These are phyloP conservation scores for Phlyctochytrium bullatum DNA, from an alignment of 192 early-diverging fungal species.

Conservation along the genomic window DNA sequence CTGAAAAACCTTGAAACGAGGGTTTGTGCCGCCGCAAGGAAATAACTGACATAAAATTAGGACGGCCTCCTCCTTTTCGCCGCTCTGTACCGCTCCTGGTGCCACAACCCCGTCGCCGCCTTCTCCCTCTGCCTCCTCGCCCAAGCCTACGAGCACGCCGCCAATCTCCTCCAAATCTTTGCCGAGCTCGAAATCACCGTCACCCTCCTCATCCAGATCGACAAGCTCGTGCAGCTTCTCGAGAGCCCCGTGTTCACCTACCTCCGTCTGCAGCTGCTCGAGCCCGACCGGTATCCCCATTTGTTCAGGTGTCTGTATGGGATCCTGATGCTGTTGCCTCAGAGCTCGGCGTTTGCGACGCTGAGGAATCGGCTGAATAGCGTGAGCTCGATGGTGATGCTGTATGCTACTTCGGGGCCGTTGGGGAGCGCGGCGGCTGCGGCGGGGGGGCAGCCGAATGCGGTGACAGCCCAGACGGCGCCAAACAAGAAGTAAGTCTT, in stretches of 20 bases:
- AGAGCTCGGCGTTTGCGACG: constrained; percentile 94
- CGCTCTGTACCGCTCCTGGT: constrained; percentile 90
- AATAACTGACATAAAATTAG: constrained; percentile 21
- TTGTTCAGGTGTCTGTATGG: constrained; percentile 94
- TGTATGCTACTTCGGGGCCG: constrained; percentile 23
- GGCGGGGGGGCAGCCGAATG: not conserved
- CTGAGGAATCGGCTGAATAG: constrained; percentile 89
- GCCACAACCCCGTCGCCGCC: constrained; percentile 91
- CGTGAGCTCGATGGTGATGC: constrained; percentile 56
- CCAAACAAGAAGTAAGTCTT: no score
- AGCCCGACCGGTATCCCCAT: constrained; percentile 85
- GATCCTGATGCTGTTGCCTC: constrained; percentile 94
- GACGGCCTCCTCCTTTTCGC: constrained; percentile 83
- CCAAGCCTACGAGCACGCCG: constrained; percentile 94
- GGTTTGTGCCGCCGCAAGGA: constrained; percentile 23
- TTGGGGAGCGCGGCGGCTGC: not conserved
- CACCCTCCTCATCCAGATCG: constrained; percentile 89
- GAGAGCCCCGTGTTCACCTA: constrained; percentile 98
- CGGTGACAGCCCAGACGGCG: not conserved
- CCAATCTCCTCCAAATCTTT: constrained; percentile 77
- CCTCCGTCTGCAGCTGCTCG: constrained; percentile 88
- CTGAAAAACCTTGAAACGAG: constrained; percentile 74
- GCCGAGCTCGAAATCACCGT: constrained; percentile 95
- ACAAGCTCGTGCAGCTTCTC: constrained; percentile 96
- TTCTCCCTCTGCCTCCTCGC: constrained; percentile 93